These are phyloP conservation scores for Aureobasidium subglaciale DNA, from an alignment of 2,329 filamentous ascomycete species.

Conservation along the genomic window DNA sequence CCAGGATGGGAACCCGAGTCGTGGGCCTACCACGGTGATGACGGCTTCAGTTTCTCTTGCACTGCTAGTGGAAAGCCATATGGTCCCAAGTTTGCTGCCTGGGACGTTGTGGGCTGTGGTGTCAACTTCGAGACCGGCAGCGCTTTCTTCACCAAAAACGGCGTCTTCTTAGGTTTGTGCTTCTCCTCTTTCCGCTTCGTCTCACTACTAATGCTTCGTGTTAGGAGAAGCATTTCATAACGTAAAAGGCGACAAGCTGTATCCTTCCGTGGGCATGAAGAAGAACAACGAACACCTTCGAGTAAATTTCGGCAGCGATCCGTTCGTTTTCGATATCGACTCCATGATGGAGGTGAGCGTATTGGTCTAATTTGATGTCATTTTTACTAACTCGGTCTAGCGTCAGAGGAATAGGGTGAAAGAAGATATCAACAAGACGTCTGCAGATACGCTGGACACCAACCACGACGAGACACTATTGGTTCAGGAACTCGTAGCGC, in stretches of 20 bases:
- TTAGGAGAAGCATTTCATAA: slow-evolving; percentile 65
- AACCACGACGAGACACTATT: slow-evolving; percentile 66
- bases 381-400: slow-evolving; percentile 33
- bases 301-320: slow-evolving; percentile 59
- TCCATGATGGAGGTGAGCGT: slow-evolving; percentile 65
- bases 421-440: slow-evolving; percentile 53
- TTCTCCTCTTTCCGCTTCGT: neutral
- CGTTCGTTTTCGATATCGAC: slow-evolving; percentile 89
- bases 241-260: slow-evolving; percentile 54
- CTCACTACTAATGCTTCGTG: slow-evolving; percentile 3
- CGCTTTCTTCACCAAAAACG: slow-evolving; percentile 62
- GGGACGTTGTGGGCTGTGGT: slow-evolving; percentile 58
- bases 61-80: slow-evolving; percentile 51
- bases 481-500: slow-evolving; percentile 74
- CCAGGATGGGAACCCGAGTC: slow-evolving; percentile 61
- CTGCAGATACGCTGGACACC: slow-evolving; percentile 54
- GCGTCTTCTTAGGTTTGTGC: slow-evolving; percentile 47
- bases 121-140: slow-evolving; percentile 56
- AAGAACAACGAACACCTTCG: slow-evolving; percentile 52
- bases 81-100: slow-evolving; percentile 51
- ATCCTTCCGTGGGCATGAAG: slow-evolving; percentile 61
- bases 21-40: slow-evolving; percentile 61
- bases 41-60: slow-evolving; percentile 56
- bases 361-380: neutral
- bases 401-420: slow-evolving; percentile 54